Conservation (phyloP, 2,329 filamentous ascomycete genomes). For the Trichoderma sp. region DNA sequence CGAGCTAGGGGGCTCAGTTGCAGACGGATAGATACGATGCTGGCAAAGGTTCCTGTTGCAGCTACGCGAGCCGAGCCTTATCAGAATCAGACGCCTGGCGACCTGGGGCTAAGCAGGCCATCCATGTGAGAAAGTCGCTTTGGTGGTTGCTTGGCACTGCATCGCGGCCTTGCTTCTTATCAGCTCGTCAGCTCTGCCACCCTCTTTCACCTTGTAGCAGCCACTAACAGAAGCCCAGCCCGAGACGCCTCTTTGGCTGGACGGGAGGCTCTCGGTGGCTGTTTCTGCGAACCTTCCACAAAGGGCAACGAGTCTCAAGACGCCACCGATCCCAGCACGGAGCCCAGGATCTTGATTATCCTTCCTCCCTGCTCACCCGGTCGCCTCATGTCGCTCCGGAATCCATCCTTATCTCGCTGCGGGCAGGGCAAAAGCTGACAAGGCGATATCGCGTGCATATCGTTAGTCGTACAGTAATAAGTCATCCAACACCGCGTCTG, state of each 20-base stretch:
- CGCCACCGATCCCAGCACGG: background rate
- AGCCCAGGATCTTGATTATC: background rate
- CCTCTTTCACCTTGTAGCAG: background rate
- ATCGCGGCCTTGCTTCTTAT: constrained; percentile 8
- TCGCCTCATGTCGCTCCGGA: background rate
- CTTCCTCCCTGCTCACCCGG: background rate
- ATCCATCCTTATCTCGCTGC: background rate
- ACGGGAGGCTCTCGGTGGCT: constrained; percentile 14
- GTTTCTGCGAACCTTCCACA: constrained; percentile 33
- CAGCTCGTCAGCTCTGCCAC: constrained; percentile 13
- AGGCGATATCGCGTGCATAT: background rate
- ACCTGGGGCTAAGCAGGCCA: background rate
- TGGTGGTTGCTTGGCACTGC: background rate
- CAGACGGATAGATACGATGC: background rate
- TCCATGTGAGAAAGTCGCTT: background rate
- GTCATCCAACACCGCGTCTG: background rate
- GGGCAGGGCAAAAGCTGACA: background rate
- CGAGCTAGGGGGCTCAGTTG: background rate
- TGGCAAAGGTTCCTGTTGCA: constrained; percentile 15
- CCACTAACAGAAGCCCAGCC: background rate
- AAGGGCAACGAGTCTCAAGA: constrained; percentile 25
- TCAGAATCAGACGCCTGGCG: background rate
- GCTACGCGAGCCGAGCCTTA: constrained; percentile 18
- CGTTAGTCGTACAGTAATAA: background rate
- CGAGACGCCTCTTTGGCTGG: background rate